Evolutionary conservation across 192 early-diverging fungal species (phyloP).

Genomic region (Linnemannia hyalina): DNA sequence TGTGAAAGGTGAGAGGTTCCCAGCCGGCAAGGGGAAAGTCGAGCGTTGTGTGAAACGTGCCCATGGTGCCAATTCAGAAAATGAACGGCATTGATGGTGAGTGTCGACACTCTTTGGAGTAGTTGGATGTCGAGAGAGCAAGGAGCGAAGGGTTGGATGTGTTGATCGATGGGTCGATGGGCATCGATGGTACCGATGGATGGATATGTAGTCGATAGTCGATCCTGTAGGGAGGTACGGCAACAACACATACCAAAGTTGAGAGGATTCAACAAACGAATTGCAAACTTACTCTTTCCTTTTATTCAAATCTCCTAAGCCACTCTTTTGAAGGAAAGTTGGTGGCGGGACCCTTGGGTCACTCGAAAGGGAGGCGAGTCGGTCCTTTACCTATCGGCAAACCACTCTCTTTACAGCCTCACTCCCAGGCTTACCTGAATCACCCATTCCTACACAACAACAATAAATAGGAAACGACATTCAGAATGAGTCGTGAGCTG

Average conservation of each 20-base stretch:
- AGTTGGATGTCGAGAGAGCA: neutral
- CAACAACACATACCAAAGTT: constrained; percentile 54
- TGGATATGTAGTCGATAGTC: constrained; percentile 19
- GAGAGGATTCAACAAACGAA: constrained; percentile 50
- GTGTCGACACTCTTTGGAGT: neutral
- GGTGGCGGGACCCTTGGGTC: neutral
- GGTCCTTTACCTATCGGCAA: neutral
- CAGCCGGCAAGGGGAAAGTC: neutral
- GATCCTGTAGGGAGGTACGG: neutral
- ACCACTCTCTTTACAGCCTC: neutral
- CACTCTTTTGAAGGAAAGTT: neutral
- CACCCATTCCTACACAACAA: neutral
- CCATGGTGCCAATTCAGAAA: neutral
- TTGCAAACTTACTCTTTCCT: constrained; percentile 30
- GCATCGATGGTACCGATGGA: constrained; percentile 9
- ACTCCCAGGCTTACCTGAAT: neutral
- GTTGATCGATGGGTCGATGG: constrained; percentile 9
- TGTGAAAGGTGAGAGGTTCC: neutral
- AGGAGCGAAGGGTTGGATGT: neutral
- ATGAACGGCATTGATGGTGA: neutral
- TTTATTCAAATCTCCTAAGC: constrained; percentile 27
- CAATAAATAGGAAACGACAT: neutral
- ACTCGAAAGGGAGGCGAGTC: neutral
- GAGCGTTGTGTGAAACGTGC: neutral
- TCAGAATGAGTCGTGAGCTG: constrained; percentile 17